Base-by-base conservation (phyloP, 805 yeast genomes). In the Wickerhamiella allomyrinae region DNA sequence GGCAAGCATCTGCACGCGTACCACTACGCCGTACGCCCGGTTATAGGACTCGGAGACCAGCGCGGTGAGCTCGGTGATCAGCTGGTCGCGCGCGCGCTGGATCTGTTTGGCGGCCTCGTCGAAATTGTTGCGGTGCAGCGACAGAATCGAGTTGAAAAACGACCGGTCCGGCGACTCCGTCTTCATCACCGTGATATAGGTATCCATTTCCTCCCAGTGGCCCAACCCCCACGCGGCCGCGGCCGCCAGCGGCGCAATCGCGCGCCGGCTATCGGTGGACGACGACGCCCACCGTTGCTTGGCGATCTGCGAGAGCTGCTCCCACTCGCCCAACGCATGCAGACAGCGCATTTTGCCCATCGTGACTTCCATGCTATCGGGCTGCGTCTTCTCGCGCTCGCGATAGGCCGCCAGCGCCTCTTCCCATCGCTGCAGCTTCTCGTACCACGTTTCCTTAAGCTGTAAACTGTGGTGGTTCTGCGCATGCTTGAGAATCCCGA, bases 301-400 rank as follows among this genome's bases (percentile, higher is more conserved):
- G 0, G 96, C 95, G 42, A 91, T 64, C 46, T 79, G 81, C 9
- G 93, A 78, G 20, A 93, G 66, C 51, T 79, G 81, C 48, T 89
- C 97, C 97, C 98, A 93, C 61, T 91, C 96, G 39, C 98, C 98
- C n/a, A 91, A 66, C 0, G 99, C 99, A 63, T 91, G 96, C 47
- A 89, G 66, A 61, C 97, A 87, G 61, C 97, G 73, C 96, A 91
- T 85, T 56, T 89, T 87, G 65, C 99, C 99, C 87, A 89, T 78
- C 5, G 89, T 81, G 1, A 86, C 79, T 49, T 89, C 97, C 65
- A 81, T 74, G 22, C 85, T 76, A 20, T 60, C 59, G 2, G 66
- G 65, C 43, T 78, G 79, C 4, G 55, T 50, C 36, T 54, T 54
- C 51, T 77, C 89, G 55, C 96, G 71, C 52, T 78, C 83, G 49